phyloP scores from a whole-genome alignment of 1,139 yeast genomes.

The Nakaseomyces bracarensis region DNA sequence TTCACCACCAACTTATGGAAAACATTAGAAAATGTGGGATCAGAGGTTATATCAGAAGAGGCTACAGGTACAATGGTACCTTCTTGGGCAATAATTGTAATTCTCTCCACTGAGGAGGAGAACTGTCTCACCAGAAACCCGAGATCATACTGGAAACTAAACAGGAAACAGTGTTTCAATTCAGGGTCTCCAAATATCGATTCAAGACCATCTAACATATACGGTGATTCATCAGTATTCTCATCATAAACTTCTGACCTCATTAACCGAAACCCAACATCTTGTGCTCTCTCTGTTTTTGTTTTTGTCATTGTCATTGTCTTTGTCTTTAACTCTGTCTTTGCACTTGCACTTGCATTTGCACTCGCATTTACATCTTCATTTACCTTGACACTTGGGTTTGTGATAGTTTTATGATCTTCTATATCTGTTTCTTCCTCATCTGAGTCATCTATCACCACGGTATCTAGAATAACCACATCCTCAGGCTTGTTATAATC shows the following conservation, averaged over 20 bases:
- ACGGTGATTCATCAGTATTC: constrained; percentile 11
- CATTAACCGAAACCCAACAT: constrained; percentile 27
- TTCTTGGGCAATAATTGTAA: constrained; percentile 28
- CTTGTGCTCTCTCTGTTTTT: too few species aligned
- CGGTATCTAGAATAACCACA: too few species aligned
- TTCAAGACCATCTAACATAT: constrained; percentile 21
- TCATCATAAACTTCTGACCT: constrained; percentile 30
- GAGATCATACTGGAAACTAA: constrained; percentile 33
- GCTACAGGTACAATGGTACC: constrained; percentile 26
- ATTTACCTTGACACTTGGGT: too few species aligned
- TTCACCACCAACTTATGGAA: constrained; percentile 16
- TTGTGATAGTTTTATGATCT: constrained; percentile 5
- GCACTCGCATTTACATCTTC: too few species aligned
- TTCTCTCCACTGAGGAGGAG: constrained; percentile 12
- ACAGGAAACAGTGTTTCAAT: constrained; percentile 23
- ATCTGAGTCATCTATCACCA: background rate
- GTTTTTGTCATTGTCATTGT: too few species aligned
- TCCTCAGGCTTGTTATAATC: constrained; percentile 4
- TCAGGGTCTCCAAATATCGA: constrained; percentile 26
- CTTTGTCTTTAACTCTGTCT: too few species aligned
- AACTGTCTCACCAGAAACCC: constrained; percentile 25
- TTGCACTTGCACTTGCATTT: too few species aligned
- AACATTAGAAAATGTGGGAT: constrained; percentile 5
- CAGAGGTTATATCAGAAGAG: constrained; percentile 6
- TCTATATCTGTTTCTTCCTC: constrained; percentile 4